These are phyloP conservation scores for Lactifluus piperatus DNA, from an alignment of 768 basidiomycete genomes.

Conservation along the genomic window DNA sequence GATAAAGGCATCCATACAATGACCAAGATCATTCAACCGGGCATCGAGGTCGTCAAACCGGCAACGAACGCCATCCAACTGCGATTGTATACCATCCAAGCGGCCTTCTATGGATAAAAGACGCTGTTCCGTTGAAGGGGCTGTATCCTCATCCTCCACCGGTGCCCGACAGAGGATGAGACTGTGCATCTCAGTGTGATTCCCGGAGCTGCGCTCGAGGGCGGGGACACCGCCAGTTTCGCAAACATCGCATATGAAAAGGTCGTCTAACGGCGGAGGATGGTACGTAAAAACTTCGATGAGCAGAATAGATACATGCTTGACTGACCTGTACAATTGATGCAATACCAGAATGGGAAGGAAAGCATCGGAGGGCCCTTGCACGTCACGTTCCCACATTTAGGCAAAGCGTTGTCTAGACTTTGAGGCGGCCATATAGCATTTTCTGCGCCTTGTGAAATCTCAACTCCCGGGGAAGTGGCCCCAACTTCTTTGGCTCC, in stretches of 20 bases:
- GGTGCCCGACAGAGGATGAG: constrained; percentile 10
- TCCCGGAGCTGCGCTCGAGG: neutral
- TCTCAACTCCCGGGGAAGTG: neutral
- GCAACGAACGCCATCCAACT: neutral
- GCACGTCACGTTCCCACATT: constrained; percentile 21
- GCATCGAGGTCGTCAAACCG: neutral
- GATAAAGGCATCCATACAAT: neutral
- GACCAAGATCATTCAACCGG: neutral
- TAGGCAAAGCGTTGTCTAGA: neutral
- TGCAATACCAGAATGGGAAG: constrained; percentile 29
- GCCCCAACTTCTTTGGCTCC: too few relatives aligned
- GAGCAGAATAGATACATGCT: neutral
- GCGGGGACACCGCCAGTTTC: constrained; percentile 4
- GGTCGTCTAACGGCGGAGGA: neutral
- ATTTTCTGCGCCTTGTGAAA: too few relatives aligned
- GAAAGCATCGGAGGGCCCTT: constrained; percentile 4
- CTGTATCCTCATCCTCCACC: neutral
- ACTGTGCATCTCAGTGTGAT: constrained; percentile 2
- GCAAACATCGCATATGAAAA: constrained; percentile 19
- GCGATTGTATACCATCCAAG: neutral
- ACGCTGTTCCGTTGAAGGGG: neutral
- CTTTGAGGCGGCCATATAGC: neutral
- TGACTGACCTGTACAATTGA: constrained; percentile 22
- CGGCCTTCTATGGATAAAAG: neutral
- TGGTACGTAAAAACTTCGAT: neutral